phyloP scores from a whole-genome alignment of 495 filamentous ascomycete genomes.

The Sordaria brevicollis region DNA sequence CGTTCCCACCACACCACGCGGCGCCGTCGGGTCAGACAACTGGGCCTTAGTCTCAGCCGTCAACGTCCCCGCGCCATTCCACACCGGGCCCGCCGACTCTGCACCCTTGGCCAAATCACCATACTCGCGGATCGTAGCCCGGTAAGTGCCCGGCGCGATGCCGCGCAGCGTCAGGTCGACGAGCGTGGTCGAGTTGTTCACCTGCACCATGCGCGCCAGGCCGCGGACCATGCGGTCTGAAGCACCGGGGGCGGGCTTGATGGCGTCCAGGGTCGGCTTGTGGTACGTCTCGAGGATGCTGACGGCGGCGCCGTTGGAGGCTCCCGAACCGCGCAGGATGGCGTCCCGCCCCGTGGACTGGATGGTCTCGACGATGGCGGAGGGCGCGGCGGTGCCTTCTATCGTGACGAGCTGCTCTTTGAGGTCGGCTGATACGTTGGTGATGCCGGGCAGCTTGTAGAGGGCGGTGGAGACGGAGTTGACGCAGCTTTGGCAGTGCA shows the following conservation, averaged over 20 bases:
- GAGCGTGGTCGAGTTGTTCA: constrained; percentile 62
- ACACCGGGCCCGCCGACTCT: constrained; percentile 71
- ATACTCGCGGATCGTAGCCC: constrained; percentile 70
- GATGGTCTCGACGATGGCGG: constrained; percentile 78
- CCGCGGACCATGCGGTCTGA: constrained; percentile 50
- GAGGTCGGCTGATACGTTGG: constrained; percentile 55
- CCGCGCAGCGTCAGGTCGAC: constrained; percentile 84
- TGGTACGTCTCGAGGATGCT: constrained; percentile 93
- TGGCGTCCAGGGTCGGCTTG: constrained; percentile 20
- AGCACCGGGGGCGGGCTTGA: constrained; percentile 17
- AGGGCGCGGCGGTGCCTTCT: constrained; percentile 71
- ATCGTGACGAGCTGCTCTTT: constrained; percentile 57
- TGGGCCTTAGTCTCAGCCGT: constrained; percentile 7
- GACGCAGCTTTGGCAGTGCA: constrained; percentile 81
- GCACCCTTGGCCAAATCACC: constrained; percentile 84
- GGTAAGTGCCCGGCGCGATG: constrained; percentile 70
- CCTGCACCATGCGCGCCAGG: constrained; percentile 71
- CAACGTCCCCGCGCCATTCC: constrained; percentile 36
- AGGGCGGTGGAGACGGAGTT: constrained; percentile 71
- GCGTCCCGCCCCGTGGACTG: constrained; percentile 86
- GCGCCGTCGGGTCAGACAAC: constrained; percentile 1
- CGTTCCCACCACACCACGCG: constrained; percentile 61
- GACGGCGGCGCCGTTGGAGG: constrained; percentile 79
- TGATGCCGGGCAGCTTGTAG: constrained; percentile 60
- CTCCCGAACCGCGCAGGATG: constrained; percentile 82